Conservation (phyloP, 331 rosid genomes). For the Phaseolus coccineus region DNA sequence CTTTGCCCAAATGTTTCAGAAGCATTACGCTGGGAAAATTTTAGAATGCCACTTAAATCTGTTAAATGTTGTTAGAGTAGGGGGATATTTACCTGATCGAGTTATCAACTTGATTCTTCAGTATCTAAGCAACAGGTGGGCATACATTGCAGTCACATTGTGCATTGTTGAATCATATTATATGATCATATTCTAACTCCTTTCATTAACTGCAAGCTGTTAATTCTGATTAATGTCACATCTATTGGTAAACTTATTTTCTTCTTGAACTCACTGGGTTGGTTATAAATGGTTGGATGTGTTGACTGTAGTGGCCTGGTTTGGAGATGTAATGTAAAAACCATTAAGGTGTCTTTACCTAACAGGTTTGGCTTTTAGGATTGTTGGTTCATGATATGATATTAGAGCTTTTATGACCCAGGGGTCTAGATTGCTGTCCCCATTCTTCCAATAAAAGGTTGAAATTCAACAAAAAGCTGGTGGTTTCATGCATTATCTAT, state of each 20-base stretch:
- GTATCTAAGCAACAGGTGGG: conserved; percentile 89
- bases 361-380: background rate
- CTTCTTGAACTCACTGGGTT: background rate
- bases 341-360: background rate
- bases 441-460: too few relatives aligned
- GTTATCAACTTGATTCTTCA: conserved; percentile 92
- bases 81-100: conserved; percentile 94
- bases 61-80: conserved; percentile 77
- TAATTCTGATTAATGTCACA: background rate
- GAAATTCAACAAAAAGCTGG: too few relatives aligned
- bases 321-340: background rate
- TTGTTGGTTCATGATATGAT: background rate
- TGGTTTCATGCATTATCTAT: too few relatives aligned
- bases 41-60: conserved; percentile 89
- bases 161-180: conserved; percentile 4
- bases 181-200: background rate
- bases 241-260: background rate
- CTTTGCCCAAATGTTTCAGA: conserved; percentile 97
- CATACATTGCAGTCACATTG: background rate
- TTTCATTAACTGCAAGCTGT: background rate
- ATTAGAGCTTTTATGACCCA: background rate
- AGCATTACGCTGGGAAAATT: conserved; percentile 87
- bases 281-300: background rate
- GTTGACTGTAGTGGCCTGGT: conserved; percentile 1
- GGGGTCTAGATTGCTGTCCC: too few relatives aligned